Evolutionary conservation across 768 basidiomycete species (phyloP).

Genomic region (Auricularia auricula-judae): DNA sequence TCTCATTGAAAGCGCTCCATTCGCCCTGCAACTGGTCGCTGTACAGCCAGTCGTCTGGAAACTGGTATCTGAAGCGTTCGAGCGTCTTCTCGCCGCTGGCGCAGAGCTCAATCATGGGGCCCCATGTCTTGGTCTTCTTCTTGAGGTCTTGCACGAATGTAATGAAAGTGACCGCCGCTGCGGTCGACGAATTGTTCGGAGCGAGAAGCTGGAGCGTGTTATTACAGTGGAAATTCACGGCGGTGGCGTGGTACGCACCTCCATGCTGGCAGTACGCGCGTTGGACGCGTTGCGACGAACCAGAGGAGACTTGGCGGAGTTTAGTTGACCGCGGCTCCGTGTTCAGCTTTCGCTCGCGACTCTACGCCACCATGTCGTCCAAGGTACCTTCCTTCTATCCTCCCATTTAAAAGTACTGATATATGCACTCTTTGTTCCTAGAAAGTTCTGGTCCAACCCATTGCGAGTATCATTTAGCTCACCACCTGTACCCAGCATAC

Average conservation of each 20-base stretch:
- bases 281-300: neutral
- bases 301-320: neutral
- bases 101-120: constrained; percentile 90
- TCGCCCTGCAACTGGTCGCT: constrained; percentile 95
- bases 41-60: constrained; percentile 95
- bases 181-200: constrained; percentile 59
- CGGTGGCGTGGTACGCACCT: constrained; percentile 21
- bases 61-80: constrained; percentile 93
- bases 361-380: neutral
- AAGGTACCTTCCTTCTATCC: neutral
- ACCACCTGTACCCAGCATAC: neutral
- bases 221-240: neutral
- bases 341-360: neutral
- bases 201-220: neutral
- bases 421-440: neutral
- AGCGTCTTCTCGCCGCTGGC: constrained; percentile 93
- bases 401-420: neutral
- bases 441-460: constrained; percentile 94
- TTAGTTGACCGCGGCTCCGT: neutral
- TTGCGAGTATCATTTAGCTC: constrained; percentile 46
- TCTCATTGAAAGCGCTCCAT: constrained; percentile 98
- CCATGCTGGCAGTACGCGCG: constrained; percentile 19
- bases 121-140: constrained; percentile 94
- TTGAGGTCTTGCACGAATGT: constrained; percentile 99
- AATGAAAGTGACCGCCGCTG: constrained; percentile 96